Base-by-base conservation (phyloP, 1,139 yeast species). In the Scheffersomyces titani region DNA sequence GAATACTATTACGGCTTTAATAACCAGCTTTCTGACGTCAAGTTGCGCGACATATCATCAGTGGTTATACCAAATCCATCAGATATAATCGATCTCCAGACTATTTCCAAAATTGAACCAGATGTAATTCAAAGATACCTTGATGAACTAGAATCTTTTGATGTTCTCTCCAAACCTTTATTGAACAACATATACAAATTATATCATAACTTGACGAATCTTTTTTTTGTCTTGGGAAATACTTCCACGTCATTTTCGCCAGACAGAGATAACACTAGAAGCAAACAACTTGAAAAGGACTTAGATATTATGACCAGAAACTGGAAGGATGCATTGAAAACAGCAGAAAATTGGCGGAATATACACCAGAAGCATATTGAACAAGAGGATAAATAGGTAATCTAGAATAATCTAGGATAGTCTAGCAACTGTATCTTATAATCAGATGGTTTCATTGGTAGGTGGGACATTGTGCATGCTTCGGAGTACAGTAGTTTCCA, bases 261-360 rank as follows among this genome's bases (percentile, higher is more conserved):
- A 36, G 61, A 53, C 13, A 44, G 55, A 5, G 61, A 59, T 24
- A 57, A 56, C 4, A 50, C 59, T 30, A 63, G 68, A 46, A 64
- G 72, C 47, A 66, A 67, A 36, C 70, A 70, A 53, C 67, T 81
- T 52, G 70, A 71, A 56, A 68, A 68, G 19, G 82, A 82, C 56
- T 70, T 81, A 55, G 75, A 72, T 30, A 59, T 62, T 9, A 73
- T 80, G 54, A 73, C 73, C 22, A 66, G 70, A 49, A 81, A 80
- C 59, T 76, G 84, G 77, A 72, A 78, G 53, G 76, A 75, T 50
- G 82, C 86, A 0, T 68, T 81, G 59, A 75, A 73, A 52, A 78
- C 83, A 1, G 71, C 80, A 46, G 85, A 82, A 47, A 75, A 77
- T 57, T 82, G 85, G 86, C 78, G 77, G 55, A 69, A 65, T 30